Conservation (phyloP, 345 rosid species). For the Viola odorata region DNA sequence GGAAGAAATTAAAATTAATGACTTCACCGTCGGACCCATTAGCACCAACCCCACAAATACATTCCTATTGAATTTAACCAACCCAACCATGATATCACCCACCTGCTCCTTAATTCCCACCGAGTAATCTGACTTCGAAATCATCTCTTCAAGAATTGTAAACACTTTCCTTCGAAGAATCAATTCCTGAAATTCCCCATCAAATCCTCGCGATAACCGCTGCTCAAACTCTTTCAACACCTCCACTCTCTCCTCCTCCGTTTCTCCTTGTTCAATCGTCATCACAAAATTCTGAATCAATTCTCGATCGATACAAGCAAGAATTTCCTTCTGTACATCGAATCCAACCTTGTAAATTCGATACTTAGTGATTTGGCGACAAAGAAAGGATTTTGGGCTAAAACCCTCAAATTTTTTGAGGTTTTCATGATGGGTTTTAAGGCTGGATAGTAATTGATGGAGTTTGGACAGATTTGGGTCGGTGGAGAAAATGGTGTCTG, state of each 20-base stretch:
- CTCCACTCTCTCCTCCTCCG: slow-evolving; percentile 31
- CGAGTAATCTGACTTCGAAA: slow-evolving; percentile 29
- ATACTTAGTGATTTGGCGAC: slow-evolving; percentile 36
- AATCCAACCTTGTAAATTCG: slow-evolving; percentile 31
- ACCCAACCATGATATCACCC: slow-evolving; percentile 28
- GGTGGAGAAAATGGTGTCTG: slow-evolving; percentile 8
- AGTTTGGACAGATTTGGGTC: slow-evolving; percentile 29
- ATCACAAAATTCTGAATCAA: slow-evolving; percentile 25
- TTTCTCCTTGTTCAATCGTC: slow-evolving; percentile 14
- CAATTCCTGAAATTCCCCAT: slow-evolving; percentile 44
- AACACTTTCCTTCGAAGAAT: slow-evolving; percentile 41
- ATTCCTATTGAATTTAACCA: slow-evolving; percentile 46
- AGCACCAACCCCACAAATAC: slow-evolving; percentile 57
- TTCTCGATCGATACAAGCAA: slow-evolving; percentile 27
- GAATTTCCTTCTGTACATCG: slow-evolving; percentile 33
- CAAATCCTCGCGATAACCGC: slow-evolving; percentile 41
- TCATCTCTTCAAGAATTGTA: slow-evolving; percentile 29
- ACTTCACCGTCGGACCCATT: slow-evolving; percentile 42
- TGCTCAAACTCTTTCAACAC: slow-evolving; percentile 34
- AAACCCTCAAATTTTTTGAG: slow-evolving; percentile 24
- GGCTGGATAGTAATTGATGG: slow-evolving; percentile 23
- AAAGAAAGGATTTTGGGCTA: slow-evolving; percentile 27
- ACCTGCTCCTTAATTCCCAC: slow-evolving; percentile 26
- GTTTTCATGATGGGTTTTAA: slow-evolving; percentile 32
- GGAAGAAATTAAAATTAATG: slow-evolving; percentile 38